These are phyloP conservation scores for Rhododendron vialii DNA, from an alignment of 148 eudicot species.

Conservation along the genomic window DNA sequence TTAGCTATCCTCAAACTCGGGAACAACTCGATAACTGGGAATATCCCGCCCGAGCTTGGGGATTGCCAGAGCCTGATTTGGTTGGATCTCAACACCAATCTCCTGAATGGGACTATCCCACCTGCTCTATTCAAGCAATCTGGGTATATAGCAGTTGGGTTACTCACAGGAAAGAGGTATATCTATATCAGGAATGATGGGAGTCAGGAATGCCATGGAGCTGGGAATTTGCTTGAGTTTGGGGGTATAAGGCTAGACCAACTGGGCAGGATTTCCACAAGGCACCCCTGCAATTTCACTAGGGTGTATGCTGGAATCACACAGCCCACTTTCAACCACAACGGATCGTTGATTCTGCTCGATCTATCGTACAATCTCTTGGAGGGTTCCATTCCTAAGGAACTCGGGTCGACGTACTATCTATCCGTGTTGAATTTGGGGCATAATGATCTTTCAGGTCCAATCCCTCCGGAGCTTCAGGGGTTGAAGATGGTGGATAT, in stretches of 20 bases:
- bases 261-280: conserved; percentile 42
- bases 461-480: conserved; percentile 63
- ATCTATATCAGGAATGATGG: conserved; percentile 75
- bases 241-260: conserved; percentile 62
- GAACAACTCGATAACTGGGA: conserved; percentile 62
- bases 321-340: conserved; percentile 69
- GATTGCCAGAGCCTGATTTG: conserved; percentile 67
- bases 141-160: conserved; percentile 54
- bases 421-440: conserved; percentile 63
- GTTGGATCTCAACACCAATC: conserved; percentile 83
- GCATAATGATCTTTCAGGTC: conserved; percentile 70
- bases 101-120: conserved; percentile 64
- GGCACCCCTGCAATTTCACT: conserved; percentile 61
- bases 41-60: conserved; percentile 66
- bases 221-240: conserved; percentile 87
- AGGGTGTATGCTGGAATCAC: conserved; percentile 56
- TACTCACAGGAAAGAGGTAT: conserved; percentile 63
- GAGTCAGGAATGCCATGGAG: conserved; percentile 70
- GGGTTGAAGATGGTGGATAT: conserved; percentile 55
- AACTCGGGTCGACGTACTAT: conserved; percentile 69
- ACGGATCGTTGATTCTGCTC: conserved; percentile 80
- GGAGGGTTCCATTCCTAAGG: conserved; percentile 75
- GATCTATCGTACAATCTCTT: conserved; percentile 62
- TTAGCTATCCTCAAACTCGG: conserved; percentile 76
- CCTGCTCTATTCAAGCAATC: conserved; percentile 62